Base-by-base conservation (phyloP, 1,139 yeast genomes). In the Saccharomyces pastorianus region DNA sequence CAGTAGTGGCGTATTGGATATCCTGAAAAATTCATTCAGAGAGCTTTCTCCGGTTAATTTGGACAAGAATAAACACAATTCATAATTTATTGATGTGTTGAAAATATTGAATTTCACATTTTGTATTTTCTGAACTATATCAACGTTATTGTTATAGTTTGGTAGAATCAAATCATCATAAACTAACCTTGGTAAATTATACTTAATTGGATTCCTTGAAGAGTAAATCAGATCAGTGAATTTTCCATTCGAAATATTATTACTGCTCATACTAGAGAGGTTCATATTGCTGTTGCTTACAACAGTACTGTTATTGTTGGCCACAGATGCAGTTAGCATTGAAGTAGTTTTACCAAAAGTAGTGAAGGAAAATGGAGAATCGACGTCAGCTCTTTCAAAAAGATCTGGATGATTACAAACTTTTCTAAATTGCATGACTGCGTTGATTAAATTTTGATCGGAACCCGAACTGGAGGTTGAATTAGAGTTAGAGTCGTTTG, bases 401-500 rank as follows among this genome's bases (percentile, higher is more conserved):
- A 93, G 78, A 71, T 93, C 98, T 0, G 99, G 99, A 72, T 93
- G 99, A 69, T 93, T 93, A 75, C 99, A 93, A 51, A 91, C 98
- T 71, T 93, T 93, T 73, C 99, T 83, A 74, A 93, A 93, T 73
- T 93, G 99, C 99, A 93, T 93, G 34, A 93, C 99, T 63, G 95
- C 81, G 70, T 93, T 93, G 79, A 93, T 89, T 71, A 93, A 80
- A 32, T 89, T 83, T 62, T 88, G 89, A 51, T 88, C 84, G 14
- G 70, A 63, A 26, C 46, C 23, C 2, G 48, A 42, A 50, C 31
- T 26, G 1, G 49, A 23, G 8, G 42, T 28, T 0, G 49, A 28
- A 17, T 47, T 47, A 6, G 26, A 27, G 1, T 0, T 47, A 28
- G 71, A 66, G 28, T 80, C 80, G n/a, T 41, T 50, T 5, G 50